phyloP scores from a whole-genome alignment of 257 asterid species.

The Apocynum venetum region DNA sequence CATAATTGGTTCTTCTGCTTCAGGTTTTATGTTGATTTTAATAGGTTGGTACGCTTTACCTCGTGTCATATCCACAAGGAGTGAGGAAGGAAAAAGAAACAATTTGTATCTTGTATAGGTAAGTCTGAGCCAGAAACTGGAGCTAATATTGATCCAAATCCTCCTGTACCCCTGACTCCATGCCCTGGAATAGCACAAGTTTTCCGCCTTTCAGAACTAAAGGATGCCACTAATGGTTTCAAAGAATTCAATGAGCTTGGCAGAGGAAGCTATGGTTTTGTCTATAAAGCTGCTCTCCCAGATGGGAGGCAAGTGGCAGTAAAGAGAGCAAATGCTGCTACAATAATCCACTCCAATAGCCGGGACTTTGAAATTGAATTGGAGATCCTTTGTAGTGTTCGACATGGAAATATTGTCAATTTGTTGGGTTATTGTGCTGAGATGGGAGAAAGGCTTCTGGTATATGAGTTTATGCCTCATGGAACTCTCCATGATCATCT shows the following conservation, averaged over 20 bases:
- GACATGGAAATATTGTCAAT: constrained; percentile 80
- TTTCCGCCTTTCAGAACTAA: constrained; percentile 83
- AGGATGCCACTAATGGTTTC: constrained; percentile 91
- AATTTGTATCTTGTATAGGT: constrained; percentile 33
- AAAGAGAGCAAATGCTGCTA: constrained; percentile 93
- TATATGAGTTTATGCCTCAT: constrained; percentile 85
- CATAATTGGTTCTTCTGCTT: constrained; percentile 47
- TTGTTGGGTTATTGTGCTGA: constrained; percentile 86
- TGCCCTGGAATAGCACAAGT: constrained; percentile 79
- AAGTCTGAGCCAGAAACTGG: constrained; percentile 33
- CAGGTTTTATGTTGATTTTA: constrained; percentile 51
- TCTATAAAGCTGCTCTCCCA: constrained; percentile 72
- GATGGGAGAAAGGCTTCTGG: constrained; percentile 93
- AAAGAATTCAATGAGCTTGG: constrained; percentile 97
- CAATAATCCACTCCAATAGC: constrained; percentile 77
- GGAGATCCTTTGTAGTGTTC: constrained; percentile 71
- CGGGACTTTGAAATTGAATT: constrained; percentile 80
- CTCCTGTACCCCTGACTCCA: constrained; percentile 40
- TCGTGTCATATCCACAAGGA: constrained; percentile 22
- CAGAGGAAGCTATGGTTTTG: constrained; percentile 86
- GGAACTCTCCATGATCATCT: constrained; percentile 96
- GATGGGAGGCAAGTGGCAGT: constrained; percentile 95
- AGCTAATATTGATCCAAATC: constrained; percentile 32
- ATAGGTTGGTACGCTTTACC: constrained; percentile 58
- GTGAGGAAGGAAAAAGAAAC: constrained; percentile 33